phyloP scores from a whole-genome alignment of 2,329 filamentous ascomycete genomes.

The Neopestalotiopsis rosae region DNA sequence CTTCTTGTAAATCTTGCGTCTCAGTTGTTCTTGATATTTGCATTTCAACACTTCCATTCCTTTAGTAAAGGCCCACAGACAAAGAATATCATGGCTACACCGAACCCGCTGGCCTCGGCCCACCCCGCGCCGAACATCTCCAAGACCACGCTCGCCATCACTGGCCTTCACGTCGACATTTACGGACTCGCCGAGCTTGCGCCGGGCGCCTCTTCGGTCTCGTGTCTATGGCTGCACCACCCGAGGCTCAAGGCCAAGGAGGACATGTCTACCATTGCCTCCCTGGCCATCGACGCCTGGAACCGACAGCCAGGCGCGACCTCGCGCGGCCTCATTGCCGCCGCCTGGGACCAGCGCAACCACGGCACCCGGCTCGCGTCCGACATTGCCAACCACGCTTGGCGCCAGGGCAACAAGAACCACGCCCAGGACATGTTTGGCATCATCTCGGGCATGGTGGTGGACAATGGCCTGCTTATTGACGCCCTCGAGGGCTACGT shows the following conservation, averaged over 20 bases:
- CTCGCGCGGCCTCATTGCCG: constrained; percentile 71
- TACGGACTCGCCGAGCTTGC: constrained; percentile 81
- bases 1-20: background rate
- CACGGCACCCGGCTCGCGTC: constrained; percentile 79
- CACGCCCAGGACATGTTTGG: constrained; percentile 95
- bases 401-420: constrained; percentile 76
- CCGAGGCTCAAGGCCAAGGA: constrained; percentile 73
- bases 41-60: background rate
- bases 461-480: constrained; percentile 78
- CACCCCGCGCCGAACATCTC: constrained; percentile 57
- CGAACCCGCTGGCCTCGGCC: constrained; percentile 9
- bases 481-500: constrained; percentile 80
- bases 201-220: constrained; percentile 56
- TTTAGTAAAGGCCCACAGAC: background rate
- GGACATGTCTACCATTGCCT: constrained; percentile 77
- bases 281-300: constrained; percentile 68
- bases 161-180: constrained; percentile 78
- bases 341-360: constrained; percentile 91
- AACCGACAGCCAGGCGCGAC: constrained; percentile 31
- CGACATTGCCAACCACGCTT: constrained; percentile 73
- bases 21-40: background rate
- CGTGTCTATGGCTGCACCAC: constrained; percentile 92
- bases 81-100: constrained; percentile 11
- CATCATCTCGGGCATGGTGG: constrained; percentile 72
- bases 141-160: constrained; percentile 70